Percentiles rank a stretch among this genome's conserved stretches.
These are phyloP conservation scores for Mycena alexandri DNA, from an alignment of 768 basidiomycete species.

Conservation along the genomic window DNA sequence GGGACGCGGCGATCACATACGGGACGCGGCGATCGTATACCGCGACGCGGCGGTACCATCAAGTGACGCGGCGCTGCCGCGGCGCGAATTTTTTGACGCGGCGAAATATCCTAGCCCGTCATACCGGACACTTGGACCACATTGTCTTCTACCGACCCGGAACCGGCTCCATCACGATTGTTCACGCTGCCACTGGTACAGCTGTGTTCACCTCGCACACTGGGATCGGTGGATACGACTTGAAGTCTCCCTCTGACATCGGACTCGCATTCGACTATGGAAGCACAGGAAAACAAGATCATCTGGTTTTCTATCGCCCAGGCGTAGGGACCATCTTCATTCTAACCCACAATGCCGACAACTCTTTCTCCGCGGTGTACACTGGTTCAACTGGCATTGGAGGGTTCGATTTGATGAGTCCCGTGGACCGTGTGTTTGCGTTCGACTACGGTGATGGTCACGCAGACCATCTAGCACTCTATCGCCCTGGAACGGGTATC, in stretches of 20 bases:
- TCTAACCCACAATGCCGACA: conserved; percentile 2
- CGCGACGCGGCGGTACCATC: too few species aligned
- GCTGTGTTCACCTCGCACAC: conserved; percentile 17
- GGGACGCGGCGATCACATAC: too few species aligned
- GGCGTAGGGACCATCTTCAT: conserved; percentile 23
- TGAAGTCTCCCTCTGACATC: conserved; percentile 29
- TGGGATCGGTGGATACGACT: conserved; percentile 34
- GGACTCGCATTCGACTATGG: conserved; percentile 30
- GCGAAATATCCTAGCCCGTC: too few species aligned
- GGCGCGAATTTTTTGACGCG: too few species aligned
- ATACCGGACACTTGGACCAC: conserved; percentile 31
- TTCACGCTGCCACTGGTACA: conserved; percentile 19
- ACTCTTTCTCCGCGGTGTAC: conserved; percentile 6
- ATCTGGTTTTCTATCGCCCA: conserved; percentile 35
- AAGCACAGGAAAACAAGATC: conserved; percentile 29
- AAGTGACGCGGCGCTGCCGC: too few species aligned
- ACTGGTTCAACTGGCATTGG: conserved; percentile 3
- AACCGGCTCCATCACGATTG: conserved; percentile 26
- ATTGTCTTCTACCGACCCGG: conserved; percentile 31
- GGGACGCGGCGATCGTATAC: too few species aligned
- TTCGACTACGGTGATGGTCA: conserved; percentile 2
- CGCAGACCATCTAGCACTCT: conserved; percentile 5
- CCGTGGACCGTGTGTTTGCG: conserved; percentile 2
- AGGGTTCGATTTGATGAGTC: conserved; percentile 5
- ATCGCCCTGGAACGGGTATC: neutral